These are phyloP conservation scores for Tolypocladium capitatum DNA, from an alignment of 2,329 filamentous ascomycete species.

Conservation along the genomic window DNA sequence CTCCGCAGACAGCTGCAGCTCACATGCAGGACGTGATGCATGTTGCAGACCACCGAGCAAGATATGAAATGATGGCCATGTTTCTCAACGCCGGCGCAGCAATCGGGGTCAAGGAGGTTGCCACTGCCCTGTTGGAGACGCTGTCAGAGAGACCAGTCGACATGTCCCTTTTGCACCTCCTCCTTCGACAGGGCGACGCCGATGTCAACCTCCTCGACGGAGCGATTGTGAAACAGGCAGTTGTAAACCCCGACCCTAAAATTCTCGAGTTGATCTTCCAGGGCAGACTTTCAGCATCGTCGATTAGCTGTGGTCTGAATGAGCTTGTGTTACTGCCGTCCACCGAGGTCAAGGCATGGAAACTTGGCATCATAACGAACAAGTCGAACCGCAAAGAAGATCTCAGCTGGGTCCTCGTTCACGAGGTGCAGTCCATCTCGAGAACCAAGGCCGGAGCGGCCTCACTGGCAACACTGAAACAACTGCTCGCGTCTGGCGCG, in stretches of 20 bases:
- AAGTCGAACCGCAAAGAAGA: constrained; percentile 28
- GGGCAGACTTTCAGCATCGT: constrained; percentile 29
- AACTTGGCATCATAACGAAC: constrained; percentile 33
- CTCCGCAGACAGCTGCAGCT: constrained; percentile 32
- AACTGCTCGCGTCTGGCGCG: constrained; percentile 36
- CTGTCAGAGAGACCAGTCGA: constrained; percentile 34
- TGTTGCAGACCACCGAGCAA: constrained; percentile 24
- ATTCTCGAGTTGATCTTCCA: constrained; percentile 35
- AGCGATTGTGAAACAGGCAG: constrained; percentile 26
- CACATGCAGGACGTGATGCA: constrained; percentile 35
- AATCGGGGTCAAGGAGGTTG: constrained; percentile 27
- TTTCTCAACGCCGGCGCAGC: constrained; percentile 33
- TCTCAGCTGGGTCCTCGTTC: constrained; percentile 31
- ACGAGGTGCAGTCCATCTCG: constrained; percentile 34
- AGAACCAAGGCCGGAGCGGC: constrained; percentile 21
- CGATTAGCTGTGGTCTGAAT: constrained; percentile 28
- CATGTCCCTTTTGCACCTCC: constrained; percentile 30
- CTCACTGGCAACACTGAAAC: constrained; percentile 29
- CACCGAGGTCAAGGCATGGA: constrained; percentile 32
- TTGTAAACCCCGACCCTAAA: constrained; percentile 29
- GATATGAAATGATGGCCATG: constrained; percentile 33
- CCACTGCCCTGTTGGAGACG: constrained; percentile 26
- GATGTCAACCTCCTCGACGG: constrained; percentile 38
- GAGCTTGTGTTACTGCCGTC: constrained; percentile 29
- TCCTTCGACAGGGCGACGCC: constrained; percentile 37